phyloP scores from a whole-genome alignment of 2,329 filamentous ascomycete genomes.

The Pseudopithomyces maydicus region DNA sequence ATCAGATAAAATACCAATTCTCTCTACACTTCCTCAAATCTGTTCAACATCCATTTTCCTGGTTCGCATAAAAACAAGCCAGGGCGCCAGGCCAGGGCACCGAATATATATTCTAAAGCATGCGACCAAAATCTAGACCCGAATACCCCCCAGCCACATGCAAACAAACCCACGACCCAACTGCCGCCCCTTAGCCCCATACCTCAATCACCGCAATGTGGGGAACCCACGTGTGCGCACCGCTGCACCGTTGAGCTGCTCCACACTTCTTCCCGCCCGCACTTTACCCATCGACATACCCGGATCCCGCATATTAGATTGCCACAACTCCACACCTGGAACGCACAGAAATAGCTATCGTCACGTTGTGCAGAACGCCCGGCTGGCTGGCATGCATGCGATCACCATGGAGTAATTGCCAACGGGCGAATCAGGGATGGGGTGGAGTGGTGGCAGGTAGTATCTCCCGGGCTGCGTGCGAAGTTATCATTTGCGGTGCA shows the following conservation, averaged over 20 bases:
- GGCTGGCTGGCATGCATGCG: background rate
- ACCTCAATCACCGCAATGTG: constrained; percentile 1
- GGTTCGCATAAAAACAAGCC: too few relatives aligned
- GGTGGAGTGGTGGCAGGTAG: background rate
- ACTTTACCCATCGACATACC: constrained; percentile 20
- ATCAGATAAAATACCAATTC: too few relatives aligned
- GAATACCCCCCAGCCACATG: background rate
- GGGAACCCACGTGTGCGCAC: constrained; percentile 3
- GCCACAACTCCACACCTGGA: background rate
- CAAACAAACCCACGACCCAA: background rate
- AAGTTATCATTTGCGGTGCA: too few relatives aligned
- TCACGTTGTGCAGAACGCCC: background rate
- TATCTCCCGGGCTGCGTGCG: too few relatives aligned
- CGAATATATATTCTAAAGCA: background rate
- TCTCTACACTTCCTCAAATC: background rate
- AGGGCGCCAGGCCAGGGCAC: background rate
- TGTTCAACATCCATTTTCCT: background rate
- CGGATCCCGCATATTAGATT: constrained; percentile 12
- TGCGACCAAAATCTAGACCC: background rate
- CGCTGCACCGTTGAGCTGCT: background rate
- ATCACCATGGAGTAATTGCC: constrained; percentile 13
- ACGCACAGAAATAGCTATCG: background rate
- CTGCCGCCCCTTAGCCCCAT: constrained; percentile 5
- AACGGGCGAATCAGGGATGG: constrained; percentile 7
- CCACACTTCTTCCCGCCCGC: background rate